A percentile compares a stretch with the other conserved stretches of the same genome.
Conservation (phyloP, 345 rosid species). For the Mangifera indica region DNA sequence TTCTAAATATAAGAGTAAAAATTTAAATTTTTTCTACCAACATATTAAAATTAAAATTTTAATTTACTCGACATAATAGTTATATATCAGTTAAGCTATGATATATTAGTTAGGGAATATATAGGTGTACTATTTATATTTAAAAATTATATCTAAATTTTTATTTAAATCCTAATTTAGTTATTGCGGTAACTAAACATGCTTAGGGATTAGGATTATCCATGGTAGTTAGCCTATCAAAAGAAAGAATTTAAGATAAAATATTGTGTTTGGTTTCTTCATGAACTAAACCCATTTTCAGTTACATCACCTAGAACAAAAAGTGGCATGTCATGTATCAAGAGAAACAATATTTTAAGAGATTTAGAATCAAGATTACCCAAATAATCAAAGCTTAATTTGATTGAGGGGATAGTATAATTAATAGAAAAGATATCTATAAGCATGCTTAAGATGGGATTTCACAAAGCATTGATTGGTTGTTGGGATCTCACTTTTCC, state of each 20-base stretch:
- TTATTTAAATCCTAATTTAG: no score
- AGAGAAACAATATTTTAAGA: background rate
- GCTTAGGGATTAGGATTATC: no score
- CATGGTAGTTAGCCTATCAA: no score
- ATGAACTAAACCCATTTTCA: background rate
- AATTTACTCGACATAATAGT: no score
- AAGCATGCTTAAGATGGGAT: slow-evolving; percentile 33
- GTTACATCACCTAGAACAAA: background rate
- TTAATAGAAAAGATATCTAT: background rate
- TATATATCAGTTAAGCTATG: no score
- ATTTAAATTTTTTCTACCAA: no score
- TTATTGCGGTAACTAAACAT: no score
- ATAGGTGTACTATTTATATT: no score
- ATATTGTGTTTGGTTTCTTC: background rate
- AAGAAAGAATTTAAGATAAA: background rate
- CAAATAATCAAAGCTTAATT: background rate
- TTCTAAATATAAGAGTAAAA: no score
- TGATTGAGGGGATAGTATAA: background rate
- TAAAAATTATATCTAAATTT: no score
- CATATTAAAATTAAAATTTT: no score
- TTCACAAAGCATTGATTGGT: slow-evolving; percentile 17
- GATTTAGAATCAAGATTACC: background rate
- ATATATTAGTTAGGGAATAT: no score
- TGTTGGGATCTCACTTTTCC: slow-evolving; percentile 17
- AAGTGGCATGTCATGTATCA: background rate